These are phyloP conservation scores for Viola odorata DNA, from an alignment of 345 rosid species.

Conservation along the genomic window DNA sequence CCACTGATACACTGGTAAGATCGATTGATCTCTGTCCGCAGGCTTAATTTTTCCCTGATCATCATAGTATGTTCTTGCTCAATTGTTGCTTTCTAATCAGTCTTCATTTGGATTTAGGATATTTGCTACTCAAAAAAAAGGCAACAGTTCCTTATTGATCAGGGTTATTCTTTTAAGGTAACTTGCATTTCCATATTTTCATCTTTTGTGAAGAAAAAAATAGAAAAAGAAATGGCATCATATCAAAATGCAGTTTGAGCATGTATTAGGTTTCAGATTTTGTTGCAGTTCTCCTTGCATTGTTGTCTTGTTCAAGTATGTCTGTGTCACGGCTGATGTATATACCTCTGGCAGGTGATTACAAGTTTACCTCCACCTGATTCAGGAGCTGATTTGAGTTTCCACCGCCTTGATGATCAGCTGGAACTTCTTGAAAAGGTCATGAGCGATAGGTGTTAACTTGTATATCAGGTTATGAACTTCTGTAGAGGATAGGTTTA, in stretches of 20 bases:
- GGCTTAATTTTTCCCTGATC: too few relatives aligned
- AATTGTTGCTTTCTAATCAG: neutral
- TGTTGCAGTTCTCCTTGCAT: too few relatives aligned
- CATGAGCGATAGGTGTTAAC: too few relatives aligned
- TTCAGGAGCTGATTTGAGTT: conserved; percentile 73
- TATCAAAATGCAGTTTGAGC: too few relatives aligned
- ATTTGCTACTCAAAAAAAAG: conserved; percentile 91
- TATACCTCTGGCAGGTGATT: conserved; percentile 46
- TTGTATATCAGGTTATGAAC: too few relatives aligned
- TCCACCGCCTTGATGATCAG: conserved; percentile 60
- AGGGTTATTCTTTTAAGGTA: conserved; percentile 94
- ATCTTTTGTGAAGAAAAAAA: neutral
- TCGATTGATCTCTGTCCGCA: neutral
- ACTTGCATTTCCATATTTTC: neutral
- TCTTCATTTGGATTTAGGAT: conserved; percentile 42
- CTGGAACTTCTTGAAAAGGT: conserved; percentile 69
- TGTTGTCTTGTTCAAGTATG: too few relatives aligned
- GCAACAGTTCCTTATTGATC: conserved; percentile 92
- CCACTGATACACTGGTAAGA: conserved; percentile 86
- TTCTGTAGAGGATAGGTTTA: too few relatives aligned
- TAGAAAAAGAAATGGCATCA: neutral
- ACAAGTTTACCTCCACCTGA: conserved; percentile 89
- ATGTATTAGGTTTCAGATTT: too few relatives aligned
- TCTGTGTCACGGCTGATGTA: neutral
- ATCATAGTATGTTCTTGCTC: neutral